A percentile compares a stretch with the other conserved stretches of the same genome.
Evolutionary conservation across 2,329 filamentous ascomycete genomes (phyloP).

Genomic region (Scytalidium lignicola): DNA sequence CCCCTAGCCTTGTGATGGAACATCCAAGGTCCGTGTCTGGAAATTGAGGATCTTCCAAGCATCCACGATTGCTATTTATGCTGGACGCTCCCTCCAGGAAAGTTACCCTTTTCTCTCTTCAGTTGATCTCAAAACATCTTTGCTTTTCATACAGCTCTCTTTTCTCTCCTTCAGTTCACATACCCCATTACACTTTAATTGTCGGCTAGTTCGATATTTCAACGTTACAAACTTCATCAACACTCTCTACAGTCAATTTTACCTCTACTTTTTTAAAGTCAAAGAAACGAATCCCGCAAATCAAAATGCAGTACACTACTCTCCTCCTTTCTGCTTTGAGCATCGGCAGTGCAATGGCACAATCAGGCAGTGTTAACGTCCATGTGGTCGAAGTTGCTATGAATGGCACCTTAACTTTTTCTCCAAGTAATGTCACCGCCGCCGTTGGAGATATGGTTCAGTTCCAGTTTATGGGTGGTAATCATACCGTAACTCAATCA

Average conservation of each 20-base stretch:
- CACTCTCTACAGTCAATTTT: slow-evolving; percentile 18
- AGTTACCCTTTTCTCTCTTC: slow-evolving; percentile 6
- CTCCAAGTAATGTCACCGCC: slow-evolving; percentile 60
- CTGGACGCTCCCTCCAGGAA: slow-evolving; percentile 12
- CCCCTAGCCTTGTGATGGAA: background rate
- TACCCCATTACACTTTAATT: slow-evolving; percentile 17
- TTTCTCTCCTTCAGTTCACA: slow-evolving; percentile 4
- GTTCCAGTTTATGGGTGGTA: slow-evolving; percentile 62
- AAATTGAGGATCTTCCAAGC: slow-evolving; percentile 16
- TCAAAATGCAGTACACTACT: slow-evolving; percentile 29
- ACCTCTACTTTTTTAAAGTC: background rate
- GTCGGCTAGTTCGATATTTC: slow-evolving; percentile 27
- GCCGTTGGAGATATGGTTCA: slow-evolving; percentile 58
- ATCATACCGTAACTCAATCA: slow-evolving; percentile 78
- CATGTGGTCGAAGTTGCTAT: slow-evolving; percentile 62
- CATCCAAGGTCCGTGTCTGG: slow-evolving; percentile 2
- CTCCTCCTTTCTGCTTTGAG: slow-evolving; percentile 24
- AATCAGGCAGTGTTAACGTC: slow-evolving; percentile 27
- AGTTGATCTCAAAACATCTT: slow-evolving; percentile 2
- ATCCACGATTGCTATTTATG: slow-evolving; percentile 17
- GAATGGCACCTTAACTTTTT: slow-evolving; percentile 50
- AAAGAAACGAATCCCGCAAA: background rate
- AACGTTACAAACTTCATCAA: slow-evolving; percentile 24
- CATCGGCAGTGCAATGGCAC: slow-evolving; percentile 24
- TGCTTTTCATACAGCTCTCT: slow-evolving; percentile 6